A percentile compares a stretch with the other conserved stretches of the same genome.
Conservation (phyloP, 257 asterid genomes). For the Coffea eugenioides region DNA sequence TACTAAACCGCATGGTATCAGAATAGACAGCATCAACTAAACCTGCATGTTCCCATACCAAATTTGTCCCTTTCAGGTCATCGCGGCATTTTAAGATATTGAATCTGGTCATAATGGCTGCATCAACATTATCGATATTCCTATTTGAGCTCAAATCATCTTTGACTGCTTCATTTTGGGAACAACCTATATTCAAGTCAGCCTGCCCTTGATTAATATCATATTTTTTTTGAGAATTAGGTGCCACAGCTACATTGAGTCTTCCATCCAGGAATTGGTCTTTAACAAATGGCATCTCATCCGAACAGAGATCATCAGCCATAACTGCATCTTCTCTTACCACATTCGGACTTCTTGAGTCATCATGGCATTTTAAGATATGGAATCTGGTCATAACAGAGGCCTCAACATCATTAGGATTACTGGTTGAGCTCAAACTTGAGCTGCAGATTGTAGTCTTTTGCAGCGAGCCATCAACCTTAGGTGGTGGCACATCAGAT, state of each 20-base stretch:
- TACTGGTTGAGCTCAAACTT: constrained; percentile 22
- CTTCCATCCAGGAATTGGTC: constrained; percentile 26
- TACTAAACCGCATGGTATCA: constrained; percentile 7
- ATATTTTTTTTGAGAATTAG: constrained; percentile 11
- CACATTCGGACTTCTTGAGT: constrained; percentile 22
- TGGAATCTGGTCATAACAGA: constrained; percentile 48
- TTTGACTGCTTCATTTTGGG: not conserved
- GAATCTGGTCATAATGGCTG: constrained; percentile 51
- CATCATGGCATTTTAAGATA: constrained; percentile 50
- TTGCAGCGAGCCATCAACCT: constrained; percentile 12
- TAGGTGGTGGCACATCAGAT: constrained; percentile 13
- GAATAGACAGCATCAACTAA: constrained; percentile 12
- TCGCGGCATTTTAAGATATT: constrained; percentile 53
- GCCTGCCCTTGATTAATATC: not conserved
- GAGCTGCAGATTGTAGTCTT: constrained; percentile 17
- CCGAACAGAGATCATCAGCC: constrained; percentile 9
- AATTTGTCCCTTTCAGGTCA: constrained; percentile 22
- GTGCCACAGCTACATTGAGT: constrained; percentile 19
- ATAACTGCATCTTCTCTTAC: constrained; percentile 25
- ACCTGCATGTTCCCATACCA: constrained; percentile 28
- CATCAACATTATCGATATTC: constrained; percentile 37
- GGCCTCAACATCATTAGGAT: constrained; percentile 39
- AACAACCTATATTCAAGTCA: constrained; percentile 8
- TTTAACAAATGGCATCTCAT: constrained; percentile 3
- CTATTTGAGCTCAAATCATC: constrained; percentile 18